A percentile compares a stretch with the other conserved stretches of the same genome.
phyloP scores from a whole-genome alignment of 441 rosid species.

The Breynia disticha region DNA sequence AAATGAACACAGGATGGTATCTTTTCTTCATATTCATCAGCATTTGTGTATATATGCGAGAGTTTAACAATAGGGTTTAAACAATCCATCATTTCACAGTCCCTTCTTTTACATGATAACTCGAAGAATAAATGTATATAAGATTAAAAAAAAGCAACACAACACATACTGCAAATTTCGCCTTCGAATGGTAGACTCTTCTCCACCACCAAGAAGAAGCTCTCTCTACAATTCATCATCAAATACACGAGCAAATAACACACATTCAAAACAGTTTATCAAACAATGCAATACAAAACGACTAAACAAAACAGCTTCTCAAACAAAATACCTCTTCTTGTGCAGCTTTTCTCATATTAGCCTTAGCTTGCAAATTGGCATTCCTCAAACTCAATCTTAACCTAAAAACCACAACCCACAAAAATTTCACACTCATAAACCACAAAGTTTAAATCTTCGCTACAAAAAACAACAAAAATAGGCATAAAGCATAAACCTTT shows the following conservation, averaged over 20 bases:
- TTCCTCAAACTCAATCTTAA: constrained; percentile 60
- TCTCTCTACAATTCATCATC: constrained; percentile 54
- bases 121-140: not conserved
- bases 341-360: constrained; percentile 77
- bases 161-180: constrained; percentile 76
- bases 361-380: constrained; percentile 88
- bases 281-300: not conserved
- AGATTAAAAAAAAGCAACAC: not conserved
- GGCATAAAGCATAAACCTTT: constrained; percentile 25
- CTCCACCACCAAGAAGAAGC: constrained; percentile 91
- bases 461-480: not conserved
- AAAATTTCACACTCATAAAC: too few species aligned
- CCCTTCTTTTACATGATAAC: not conserved
- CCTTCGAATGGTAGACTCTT: constrained; percentile 80
- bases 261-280: not conserved
- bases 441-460: not conserved
- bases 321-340: constrained; percentile 51
- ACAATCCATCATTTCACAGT: too few species aligned
- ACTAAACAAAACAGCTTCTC: not conserved
- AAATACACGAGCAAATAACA: not conserved
- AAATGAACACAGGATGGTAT: too few species aligned
- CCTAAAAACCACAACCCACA: constrained; percentile 24
- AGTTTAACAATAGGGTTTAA: too few species aligned
- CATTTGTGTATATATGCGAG: too few species aligned
- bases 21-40: too few species aligned